Conservation (phyloP, 83 land plant genomes). For the Diphasiastrum complanatum region DNA sequence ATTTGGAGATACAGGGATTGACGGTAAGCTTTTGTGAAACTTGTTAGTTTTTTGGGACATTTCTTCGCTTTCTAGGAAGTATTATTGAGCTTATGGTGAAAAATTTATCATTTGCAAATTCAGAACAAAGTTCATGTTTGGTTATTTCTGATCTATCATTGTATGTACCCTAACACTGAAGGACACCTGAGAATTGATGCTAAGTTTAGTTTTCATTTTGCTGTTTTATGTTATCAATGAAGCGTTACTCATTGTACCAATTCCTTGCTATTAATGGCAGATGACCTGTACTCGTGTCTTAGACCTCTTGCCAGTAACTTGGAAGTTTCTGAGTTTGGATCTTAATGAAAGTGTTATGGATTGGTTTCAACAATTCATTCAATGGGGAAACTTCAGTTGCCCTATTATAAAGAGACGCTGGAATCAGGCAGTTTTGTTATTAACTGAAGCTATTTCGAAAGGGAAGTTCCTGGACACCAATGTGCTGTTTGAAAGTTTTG, state of each 20-base stretch:
- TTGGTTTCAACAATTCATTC: slow-evolving; percentile 65
- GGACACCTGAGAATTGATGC: no score
- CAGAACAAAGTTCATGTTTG: no score
- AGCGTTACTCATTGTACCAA: no score
- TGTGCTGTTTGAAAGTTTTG: slow-evolving; percentile 4
- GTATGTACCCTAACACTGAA: no score
- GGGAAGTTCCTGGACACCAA: not conserved
- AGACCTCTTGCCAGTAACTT: slow-evolving; percentile 64
- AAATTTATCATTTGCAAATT: no score
- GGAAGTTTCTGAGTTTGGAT: slow-evolving; percentile 36
- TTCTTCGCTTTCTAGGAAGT: no score
- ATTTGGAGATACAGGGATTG: slow-evolving; percentile 1
- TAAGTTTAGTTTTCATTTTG: not conserved
- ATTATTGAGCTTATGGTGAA: no score
- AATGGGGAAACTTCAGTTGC: slow-evolving; percentile 53
- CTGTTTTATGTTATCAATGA: slow-evolving; percentile 2
- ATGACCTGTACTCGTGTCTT: slow-evolving; percentile 69
- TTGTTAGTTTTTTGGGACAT: no score
- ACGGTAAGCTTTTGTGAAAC: slow-evolving; percentile 18
- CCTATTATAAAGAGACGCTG: slow-evolving; percentile 47
- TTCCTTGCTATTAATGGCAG: slow-evolving; percentile 47
- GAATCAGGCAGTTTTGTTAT: slow-evolving; percentile 38
- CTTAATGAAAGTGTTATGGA: slow-evolving; percentile 12
- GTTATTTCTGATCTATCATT: no score
- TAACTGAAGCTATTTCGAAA: slow-evolving; percentile 11